Conservation (phyloP, 441 rosid genomes). For the Omphalea diandra region DNA sequence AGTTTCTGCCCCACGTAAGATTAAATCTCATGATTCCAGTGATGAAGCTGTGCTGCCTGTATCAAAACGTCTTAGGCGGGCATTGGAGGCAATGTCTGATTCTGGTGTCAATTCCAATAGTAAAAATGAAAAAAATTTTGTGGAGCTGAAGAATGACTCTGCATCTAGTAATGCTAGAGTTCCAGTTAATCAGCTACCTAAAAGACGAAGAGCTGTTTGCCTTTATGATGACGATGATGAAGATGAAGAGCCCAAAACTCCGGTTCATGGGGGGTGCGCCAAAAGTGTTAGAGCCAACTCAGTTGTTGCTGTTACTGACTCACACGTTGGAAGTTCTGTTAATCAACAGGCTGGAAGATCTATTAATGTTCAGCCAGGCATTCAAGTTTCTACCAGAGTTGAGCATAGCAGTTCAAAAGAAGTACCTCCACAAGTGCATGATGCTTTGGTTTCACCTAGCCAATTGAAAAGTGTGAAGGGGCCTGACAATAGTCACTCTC, state of each 20-base stretch:
- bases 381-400: conserved; percentile 33
- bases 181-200: conserved; percentile 42
- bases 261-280: conserved; percentile 70
- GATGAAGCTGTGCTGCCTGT: conserved; percentile 66
- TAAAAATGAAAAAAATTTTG: conserved; percentile 43
- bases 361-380: conserved; percentile 30
- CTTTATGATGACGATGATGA: conserved; percentile 69
- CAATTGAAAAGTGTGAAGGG: conserved; percentile 32
- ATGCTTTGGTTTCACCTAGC: conserved; percentile 34
- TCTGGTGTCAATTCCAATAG: conserved; percentile 45
- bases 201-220: conserved; percentile 89
- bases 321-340: conserved; percentile 29
- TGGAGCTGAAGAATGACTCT: conserved; percentile 37
- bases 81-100: conserved; percentile 56
- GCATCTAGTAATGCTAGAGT: conserved; percentile 35
- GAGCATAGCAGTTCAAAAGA: conserved; percentile 44
- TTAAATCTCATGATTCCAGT: conserved; percentile 42
- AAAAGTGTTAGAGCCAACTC: conserved; percentile 38
- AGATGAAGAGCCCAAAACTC: conserved; percentile 87
- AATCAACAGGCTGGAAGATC: conserved; percentile 29
- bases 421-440: conserved; percentile 32
- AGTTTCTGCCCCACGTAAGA: conserved; percentile 23
- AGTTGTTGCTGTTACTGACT: conserved; percentile 35
- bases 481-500: conserved; percentile 33
- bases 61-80: conserved; percentile 56